Conservation (phyloP, 2,329 filamentous ascomycete genomes). For the Huntiella savannae region DNA sequence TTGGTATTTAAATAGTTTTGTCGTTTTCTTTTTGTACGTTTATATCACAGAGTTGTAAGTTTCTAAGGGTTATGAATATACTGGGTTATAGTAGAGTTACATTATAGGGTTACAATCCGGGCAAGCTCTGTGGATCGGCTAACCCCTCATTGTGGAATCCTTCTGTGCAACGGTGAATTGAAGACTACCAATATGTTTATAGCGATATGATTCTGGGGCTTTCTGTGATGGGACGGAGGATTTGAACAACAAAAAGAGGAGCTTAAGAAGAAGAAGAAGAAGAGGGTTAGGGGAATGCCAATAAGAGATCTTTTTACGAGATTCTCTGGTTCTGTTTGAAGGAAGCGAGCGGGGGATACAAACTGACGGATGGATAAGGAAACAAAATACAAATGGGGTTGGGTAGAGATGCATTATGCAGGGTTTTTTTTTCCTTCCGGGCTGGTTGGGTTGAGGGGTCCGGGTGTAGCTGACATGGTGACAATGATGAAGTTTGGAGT, state of each 20-base stretch:
- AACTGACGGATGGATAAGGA: no score
- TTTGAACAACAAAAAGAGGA: not conserved
- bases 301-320: no score
- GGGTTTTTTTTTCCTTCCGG: not conserved
- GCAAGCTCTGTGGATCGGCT: not conserved
- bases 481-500: no score
- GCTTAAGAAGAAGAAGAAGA: not conserved
- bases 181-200: no score
- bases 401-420: constrained; percentile 1
- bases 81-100: not conserved
- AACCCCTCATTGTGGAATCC: not conserved
- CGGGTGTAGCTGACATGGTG: no score
- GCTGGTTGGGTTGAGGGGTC: no score
- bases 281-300: not conserved
- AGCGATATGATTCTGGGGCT: no score
- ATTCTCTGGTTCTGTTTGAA: no score
- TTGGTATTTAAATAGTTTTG: constrained; percentile 1
- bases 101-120: not conserved
- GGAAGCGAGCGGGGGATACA: no score
- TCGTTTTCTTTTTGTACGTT: not conserved
- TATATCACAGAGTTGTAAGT: not conserved
- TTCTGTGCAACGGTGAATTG: not conserved
- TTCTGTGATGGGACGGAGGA: not conserved
- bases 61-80: not conserved
- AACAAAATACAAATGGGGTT: not conserved